phyloP scores from a whole-genome alignment of 164 flowering plant genomes.

The Kalanchoe fedtschenkoi region DNA sequence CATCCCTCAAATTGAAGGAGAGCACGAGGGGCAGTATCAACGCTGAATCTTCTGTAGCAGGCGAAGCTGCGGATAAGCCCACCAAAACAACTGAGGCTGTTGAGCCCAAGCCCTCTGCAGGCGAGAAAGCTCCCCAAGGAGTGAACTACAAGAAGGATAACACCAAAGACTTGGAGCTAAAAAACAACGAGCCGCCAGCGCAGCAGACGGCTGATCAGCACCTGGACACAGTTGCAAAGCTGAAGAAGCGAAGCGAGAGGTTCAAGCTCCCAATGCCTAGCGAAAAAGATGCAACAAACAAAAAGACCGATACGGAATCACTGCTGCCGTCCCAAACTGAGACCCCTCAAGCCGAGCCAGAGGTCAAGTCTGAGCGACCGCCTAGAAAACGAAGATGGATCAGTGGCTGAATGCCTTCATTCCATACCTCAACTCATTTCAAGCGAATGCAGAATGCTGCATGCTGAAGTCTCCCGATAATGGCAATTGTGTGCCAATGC shows the following conservation, averaged over 20 bases:
- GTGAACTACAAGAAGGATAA: neutral
- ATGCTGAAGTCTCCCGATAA: neutral
- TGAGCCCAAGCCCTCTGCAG: conserved; percentile 25
- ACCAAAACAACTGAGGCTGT: conserved; percentile 20
- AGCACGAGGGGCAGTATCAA: conserved; percentile 23
- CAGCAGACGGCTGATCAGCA: conserved; percentile 50
- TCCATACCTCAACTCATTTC: neutral
- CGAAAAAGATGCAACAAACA: conserved; percentile 56
- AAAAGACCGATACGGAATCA: conserved; percentile 53
- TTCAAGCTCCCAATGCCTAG: conserved; percentile 92
- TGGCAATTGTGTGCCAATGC: neutral
- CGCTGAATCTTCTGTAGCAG: conserved; percentile 19
- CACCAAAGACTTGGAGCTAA: conserved; percentile 23
- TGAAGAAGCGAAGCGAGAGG: conserved; percentile 91
- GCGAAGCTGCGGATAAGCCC: conserved; percentile 27
- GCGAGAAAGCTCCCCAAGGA: conserved; percentile 15
- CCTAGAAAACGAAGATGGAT: conserved; percentile 90
- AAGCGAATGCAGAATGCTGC: neutral
- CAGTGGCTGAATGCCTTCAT: conserved; percentile 26
- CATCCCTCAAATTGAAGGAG: conserved; percentile 42
- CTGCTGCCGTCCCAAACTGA: conserved; percentile 34
- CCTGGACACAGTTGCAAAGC: conserved; percentile 82
- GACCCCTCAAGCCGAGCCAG: conserved; percentile 26
- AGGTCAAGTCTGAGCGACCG: conserved; percentile 83
- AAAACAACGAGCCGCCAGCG: conserved; percentile 27